phyloP scores from a whole-genome alignment of 345 rosid genomes.

The Rhodomyrtus tomentosa region DNA sequence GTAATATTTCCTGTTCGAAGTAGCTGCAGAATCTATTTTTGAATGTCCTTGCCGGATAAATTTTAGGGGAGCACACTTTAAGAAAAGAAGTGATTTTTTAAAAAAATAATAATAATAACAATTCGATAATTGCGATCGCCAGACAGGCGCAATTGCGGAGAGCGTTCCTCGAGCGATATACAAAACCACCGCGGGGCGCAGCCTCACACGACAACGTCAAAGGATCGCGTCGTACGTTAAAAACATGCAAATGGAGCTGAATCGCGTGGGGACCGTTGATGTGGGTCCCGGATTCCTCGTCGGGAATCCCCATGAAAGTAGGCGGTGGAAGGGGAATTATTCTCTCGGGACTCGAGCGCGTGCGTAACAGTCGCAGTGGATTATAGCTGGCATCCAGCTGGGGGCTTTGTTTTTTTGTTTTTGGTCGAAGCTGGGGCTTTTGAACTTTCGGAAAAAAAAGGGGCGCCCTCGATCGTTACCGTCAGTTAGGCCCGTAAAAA shows the following conservation, averaged over 20 bases:
- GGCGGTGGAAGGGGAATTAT: neutral
- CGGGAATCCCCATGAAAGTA: neutral
- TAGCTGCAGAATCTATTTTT: no score
- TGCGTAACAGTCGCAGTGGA: conserved; percentile 11
- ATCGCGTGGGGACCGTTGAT: neutral
- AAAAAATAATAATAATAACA: no score
- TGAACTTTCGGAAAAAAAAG: neutral
- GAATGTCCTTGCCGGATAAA: no score
- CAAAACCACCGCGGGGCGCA: neutral
- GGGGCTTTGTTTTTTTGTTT: no score
- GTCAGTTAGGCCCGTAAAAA: conserved; percentile 21
- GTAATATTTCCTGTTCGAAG: no score
- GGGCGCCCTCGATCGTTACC: neutral
- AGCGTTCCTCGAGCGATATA: neutral
- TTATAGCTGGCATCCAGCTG: conserved; percentile 42
- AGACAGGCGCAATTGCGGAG: neutral
- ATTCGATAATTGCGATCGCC: neutral
- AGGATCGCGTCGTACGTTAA: neutral
- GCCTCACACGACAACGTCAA: neutral
- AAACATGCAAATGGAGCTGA: neutral
- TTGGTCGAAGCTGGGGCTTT: conserved; percentile 12
- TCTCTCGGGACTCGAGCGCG: conserved; percentile 26
- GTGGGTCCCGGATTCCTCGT: neutral
- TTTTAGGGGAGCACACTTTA: no score
- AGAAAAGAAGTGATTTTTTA: no score